A percentile compares a stretch with the other conserved stretches of the same genome.
Conservation (phyloP, 2,329 filamentous ascomycete species). For the Chalaropsis ovoidea region DNA sequence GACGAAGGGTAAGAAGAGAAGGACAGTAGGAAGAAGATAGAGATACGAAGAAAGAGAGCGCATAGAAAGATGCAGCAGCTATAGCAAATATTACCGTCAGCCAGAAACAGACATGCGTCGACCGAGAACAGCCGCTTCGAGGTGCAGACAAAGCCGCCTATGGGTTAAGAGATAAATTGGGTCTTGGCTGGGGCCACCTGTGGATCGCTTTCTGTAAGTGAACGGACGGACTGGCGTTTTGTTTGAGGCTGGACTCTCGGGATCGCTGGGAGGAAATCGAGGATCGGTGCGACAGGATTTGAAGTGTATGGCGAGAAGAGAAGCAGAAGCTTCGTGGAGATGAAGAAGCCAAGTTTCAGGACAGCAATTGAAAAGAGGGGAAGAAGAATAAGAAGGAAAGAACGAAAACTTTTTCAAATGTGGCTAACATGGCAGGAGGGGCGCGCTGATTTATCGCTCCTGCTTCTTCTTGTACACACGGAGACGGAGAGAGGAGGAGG, state of each 20-base stretch:
- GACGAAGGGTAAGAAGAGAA: neutral
- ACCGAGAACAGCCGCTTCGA: neutral
- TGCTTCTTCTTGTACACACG: neutral
- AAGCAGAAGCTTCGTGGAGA: too few species aligned
- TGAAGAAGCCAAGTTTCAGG: neutral
- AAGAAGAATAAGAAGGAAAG: neutral
- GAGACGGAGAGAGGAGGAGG: too few species aligned
- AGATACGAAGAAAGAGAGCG: neutral
- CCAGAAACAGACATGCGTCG: neutral
- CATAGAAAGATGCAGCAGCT: neutral
- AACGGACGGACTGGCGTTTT: neutral
- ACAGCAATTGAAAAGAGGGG: neutral
- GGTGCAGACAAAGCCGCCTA: neutral
- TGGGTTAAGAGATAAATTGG: neutral
- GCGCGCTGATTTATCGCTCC: neutral
- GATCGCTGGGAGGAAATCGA: neutral
- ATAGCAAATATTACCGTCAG: neutral
- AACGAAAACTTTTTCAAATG: neutral
- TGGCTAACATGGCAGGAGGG: neutral
- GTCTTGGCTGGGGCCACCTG: neutral
- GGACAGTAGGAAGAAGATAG: neutral
- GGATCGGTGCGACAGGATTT: neutral
- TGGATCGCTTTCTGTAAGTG: constrained; percentile 1
- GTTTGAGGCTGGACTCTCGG: neutral
- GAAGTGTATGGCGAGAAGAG: too few species aligned